Conservation (phyloP, 768 basidiomycete genomes). For the Lactarius psammicola region DNA sequence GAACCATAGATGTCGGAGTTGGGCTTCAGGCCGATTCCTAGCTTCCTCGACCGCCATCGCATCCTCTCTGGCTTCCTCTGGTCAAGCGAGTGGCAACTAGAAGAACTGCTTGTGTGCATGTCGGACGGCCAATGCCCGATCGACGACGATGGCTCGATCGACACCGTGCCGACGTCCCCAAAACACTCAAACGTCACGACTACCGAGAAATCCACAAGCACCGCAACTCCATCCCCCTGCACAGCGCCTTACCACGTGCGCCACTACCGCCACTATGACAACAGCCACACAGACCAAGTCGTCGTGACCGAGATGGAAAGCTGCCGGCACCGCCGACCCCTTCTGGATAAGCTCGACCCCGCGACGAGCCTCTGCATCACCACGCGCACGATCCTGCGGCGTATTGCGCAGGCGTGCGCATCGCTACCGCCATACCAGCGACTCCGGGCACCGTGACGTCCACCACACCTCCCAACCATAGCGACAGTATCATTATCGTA, state of each 20-base stretch:
- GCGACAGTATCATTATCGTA: too few species aligned
- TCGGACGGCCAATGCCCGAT: not conserved
- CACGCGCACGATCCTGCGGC: not conserved
- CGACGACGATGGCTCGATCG: not conserved
- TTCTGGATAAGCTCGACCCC: not conserved
- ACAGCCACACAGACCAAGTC: slow-evolving; percentile 1
- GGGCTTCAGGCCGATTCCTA: slow-evolving; percentile 8
- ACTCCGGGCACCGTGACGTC: too few species aligned
- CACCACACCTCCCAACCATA: too few species aligned
- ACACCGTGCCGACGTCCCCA: not conserved
- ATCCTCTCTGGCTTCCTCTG: slow-evolving; percentile 13
- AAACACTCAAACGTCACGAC: not conserved
- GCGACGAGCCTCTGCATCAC: not conserved
- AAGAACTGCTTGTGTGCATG: slow-evolving; percentile 4
- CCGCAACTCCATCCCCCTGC: not conserved
- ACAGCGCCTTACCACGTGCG: too few species aligned
- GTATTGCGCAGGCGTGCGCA: not conserved
- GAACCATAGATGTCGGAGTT: not conserved
- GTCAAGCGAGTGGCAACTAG: not conserved
- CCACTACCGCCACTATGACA: not conserved
- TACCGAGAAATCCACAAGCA: slow-evolving; percentile 5
- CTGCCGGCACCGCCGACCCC: not conserved
- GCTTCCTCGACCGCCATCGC: slow-evolving; percentile 9
- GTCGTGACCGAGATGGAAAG: slow-evolving; percentile 11
- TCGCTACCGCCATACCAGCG: too few species aligned